Percentiles rank a stretch among this genome's conserved stretches.
These are phyloP conservation scores for Kurtzmaniella quercitrusa DNA, from an alignment of 1,139 yeast species.

Conservation along the genomic window DNA sequence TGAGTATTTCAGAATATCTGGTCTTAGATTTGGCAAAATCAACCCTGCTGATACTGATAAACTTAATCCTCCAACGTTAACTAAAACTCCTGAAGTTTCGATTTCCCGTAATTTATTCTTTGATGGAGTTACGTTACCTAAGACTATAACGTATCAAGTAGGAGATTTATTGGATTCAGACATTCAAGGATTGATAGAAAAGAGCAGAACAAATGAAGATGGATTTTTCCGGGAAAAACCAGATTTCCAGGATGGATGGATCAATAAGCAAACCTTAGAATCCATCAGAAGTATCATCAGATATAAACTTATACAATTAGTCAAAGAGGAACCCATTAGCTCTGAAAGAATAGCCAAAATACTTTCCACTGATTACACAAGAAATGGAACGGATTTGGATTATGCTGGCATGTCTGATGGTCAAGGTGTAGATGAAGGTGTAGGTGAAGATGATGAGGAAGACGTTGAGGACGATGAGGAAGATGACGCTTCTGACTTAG, in stretches of 20 bases:
- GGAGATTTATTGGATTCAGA: conserved; percentile 75
- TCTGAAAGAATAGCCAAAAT: conserved; percentile 39
- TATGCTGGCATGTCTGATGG: conserved; percentile 17
- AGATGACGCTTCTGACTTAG: conserved; percentile 19
- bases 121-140: conserved; percentile 68
- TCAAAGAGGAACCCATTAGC: conserved; percentile 40
- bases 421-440: conserved; percentile 10
- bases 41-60: conserved; percentile 8
- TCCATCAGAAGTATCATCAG: conserved; percentile 66
- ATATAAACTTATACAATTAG: conserved; percentile 61
- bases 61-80: conserved; percentile 16
- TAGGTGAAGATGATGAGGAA: conserved; percentile 19
- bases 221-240: conserved; percentile 40
- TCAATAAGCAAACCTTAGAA: conserved; percentile 54
- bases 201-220: conserved; percentile 28
- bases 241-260: conserved; percentile 72
- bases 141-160: conserved; percentile 71
- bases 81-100: conserved; percentile 12
- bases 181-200: conserved; percentile 44
- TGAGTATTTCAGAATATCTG: conserved; percentile 69
- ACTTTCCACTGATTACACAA: conserved; percentile 34
- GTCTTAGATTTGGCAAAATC: conserved; percentile 19
- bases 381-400: conserved; percentile 25
- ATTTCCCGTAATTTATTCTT: conserved; percentile 56
- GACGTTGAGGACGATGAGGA: conserved; percentile 20